Evolutionary conservation across 768 basidiomycete genomes (phyloP), one percentile per base, ranked within the genome.

Genomic region (Amanita brunnescens): DNA sequence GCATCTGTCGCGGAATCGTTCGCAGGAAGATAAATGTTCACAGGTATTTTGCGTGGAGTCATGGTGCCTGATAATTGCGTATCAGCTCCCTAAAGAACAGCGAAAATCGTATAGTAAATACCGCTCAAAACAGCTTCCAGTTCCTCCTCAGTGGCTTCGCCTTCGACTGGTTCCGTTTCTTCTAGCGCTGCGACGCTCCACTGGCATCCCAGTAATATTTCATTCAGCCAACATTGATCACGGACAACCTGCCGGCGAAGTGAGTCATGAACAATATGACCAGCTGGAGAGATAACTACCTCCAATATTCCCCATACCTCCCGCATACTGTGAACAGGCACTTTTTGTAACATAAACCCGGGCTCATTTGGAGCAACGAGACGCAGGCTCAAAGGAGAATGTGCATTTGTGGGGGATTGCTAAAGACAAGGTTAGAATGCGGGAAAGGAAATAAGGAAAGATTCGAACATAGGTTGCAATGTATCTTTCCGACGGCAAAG

Each of bases 161-260:
- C 26, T 12, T 48, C 47, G 14, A 6, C 24, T 6, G 13, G 21
- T 2, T 48, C 47, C 38, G 47, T 38, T 23, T 38, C 47, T 21
- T 48, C 35, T 14, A 23, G n/a, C 12, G 62, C 61, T 13, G 57
- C 52, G 3, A 79, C 71, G 23, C 65, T 63, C 88, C 89, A 91
- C 10, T 76, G 65, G 40, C 77, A 80, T 40, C 76, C 72, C 3
- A 68, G 59, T 18, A 91, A 63, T n/a, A 75, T 73, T 58, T 85
- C 85, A 59, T 91, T 91, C 14, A 91, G 60, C 89, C 89, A 91
- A 58, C 83, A 86, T 65, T 91, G 89, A 54, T 91, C 88, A 53
- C 77, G 74, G 4, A 91, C 85, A 58, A 91, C 76, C 83, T 87
- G 37, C 3, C 24, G 30, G 50, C 47, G 16, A 9, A 47, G 45